Percentiles rank a stretch among this genome's conserved stretches.
Evolutionary conservation across 768 basidiomycete species (phyloP).

Genomic region (Trametes cinnabarina): DNA sequence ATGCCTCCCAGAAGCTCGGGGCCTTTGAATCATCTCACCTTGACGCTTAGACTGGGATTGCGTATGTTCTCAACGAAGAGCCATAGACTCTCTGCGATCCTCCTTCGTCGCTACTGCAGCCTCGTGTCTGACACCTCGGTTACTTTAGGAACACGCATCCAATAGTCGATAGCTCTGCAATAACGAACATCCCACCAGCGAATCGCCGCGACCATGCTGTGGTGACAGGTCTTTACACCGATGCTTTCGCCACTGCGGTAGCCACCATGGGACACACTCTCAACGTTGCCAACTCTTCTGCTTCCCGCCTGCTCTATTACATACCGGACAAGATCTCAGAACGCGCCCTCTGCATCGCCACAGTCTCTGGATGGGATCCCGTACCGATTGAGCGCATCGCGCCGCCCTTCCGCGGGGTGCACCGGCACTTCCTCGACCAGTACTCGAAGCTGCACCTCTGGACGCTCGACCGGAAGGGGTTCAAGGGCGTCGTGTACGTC

Average conservation of each 20-base stretch:
- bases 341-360: conserved; percentile 32
- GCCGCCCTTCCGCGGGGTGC: conserved; percentile 33
- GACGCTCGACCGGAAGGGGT: conserved; percentile 31
- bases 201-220: conserved; percentile 26
- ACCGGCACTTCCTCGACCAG: conserved; percentile 33
- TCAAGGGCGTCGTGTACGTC: conserved; percentile 32
- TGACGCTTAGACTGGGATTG: too few species aligned
- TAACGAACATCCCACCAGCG: neutral
- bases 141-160: conserved; percentile 18
- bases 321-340: conserved; percentile 31
- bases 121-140: neutral
- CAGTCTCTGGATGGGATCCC: conserved; percentile 31
- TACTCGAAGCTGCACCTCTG: conserved; percentile 39
- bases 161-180: conserved; percentile 9
- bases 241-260: conserved; percentile 31
- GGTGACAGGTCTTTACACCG: conserved; percentile 34
- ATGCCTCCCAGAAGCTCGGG: too few species aligned
- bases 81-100: neutral
- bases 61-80: too few species aligned
- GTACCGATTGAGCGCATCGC: conserved; percentile 30
- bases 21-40: too few species aligned
- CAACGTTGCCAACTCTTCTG: conserved; percentile 26
- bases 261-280: conserved; percentile 34
- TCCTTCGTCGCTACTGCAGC: neutral
- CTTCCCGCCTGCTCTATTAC: conserved; percentile 33